Evolutionary conservation across 2,329 filamentous ascomycete species (phyloP).

Genomic region (Claviceps sp.): DNA sequence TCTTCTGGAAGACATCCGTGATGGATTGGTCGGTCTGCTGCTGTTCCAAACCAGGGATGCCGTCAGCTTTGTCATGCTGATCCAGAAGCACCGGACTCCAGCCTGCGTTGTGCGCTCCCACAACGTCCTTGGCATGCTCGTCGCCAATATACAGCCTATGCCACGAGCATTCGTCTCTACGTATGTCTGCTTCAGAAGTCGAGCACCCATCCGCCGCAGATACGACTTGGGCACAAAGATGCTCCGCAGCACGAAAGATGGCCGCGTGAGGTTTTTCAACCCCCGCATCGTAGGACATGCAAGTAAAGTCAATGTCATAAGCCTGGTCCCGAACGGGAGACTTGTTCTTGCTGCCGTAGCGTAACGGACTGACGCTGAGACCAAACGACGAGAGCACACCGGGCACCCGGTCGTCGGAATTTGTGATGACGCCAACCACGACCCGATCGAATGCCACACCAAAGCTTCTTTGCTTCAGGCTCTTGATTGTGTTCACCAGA

Average conservation of each 20-base stretch:
- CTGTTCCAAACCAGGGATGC: conserved; percentile 7
- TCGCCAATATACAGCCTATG: conserved; percentile 42
- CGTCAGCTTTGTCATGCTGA: conserved; percentile 1
- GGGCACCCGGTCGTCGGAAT: conserved; percentile 48
- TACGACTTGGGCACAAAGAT: conserved; percentile 24
- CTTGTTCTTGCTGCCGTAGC: conserved; percentile 11
- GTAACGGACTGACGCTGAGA: conserved; percentile 28
- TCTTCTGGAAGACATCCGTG: conserved; percentile 5
- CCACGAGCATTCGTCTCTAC: conserved; percentile 12
- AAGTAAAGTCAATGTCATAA: conserved; percentile 38
- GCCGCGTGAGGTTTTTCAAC: conserved; percentile 40
- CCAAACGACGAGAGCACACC: conserved; percentile 39
- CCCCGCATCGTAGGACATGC: conserved; percentile 51
- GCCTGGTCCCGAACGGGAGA: background rate
- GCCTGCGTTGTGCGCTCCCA: conserved; percentile 24
- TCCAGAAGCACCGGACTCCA: conserved; percentile 14
- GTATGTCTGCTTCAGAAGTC: conserved; percentile 5
- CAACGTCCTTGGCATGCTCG: conserved; percentile 35
- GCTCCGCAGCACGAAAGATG: conserved; percentile 43
- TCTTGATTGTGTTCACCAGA: conserved; percentile 29
- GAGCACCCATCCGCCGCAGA: conserved; percentile 4
- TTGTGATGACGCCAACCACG: conserved; percentile 45
- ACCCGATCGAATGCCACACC: conserved; percentile 20
- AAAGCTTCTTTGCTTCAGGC: conserved; percentile 18
- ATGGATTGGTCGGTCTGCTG: conserved; percentile 4